A percentile compares a stretch with the other conserved stretches of the same genome.
Conservation (phyloP, 352 stramenopile genomes). For the Peronospora belbahrii region DNA sequence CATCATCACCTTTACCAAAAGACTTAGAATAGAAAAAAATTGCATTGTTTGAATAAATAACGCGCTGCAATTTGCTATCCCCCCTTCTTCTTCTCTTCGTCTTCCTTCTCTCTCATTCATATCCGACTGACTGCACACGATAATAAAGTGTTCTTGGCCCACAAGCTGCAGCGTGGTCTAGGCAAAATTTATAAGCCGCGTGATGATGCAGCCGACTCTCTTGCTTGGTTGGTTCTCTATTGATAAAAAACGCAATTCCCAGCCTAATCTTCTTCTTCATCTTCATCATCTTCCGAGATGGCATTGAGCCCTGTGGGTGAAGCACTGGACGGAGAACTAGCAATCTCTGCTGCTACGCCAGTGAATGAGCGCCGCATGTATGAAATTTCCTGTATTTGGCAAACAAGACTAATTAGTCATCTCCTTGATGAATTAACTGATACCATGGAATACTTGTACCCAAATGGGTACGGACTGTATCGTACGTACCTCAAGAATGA, state of each 20-base stretch:
- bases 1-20: too few relatives aligned
- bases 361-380: conserved; percentile 62
- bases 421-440: not conserved
- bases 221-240: conserved; percentile 16
- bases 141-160: not conserved
- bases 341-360: conserved; percentile 55
- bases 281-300: conserved; percentile 62
- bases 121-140: not conserved
- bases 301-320: conserved; percentile 54
- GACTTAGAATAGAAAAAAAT: conserved; percentile 12
- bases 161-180: conserved; percentile 2
- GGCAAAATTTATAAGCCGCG: conserved; percentile 2
- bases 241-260: not conserved
- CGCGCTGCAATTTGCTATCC: conserved; percentile 15
- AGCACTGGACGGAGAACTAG: conserved; percentile 52
- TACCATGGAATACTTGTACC: not conserved
- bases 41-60: conserved; percentile 31
- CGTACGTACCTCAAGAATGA: conserved; percentile 63
- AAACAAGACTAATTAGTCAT: conserved; percentile 4
- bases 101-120: conserved; percentile 8
- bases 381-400: conserved; percentile 43
- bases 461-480: not conserved
- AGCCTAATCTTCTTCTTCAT: conserved; percentile 41
- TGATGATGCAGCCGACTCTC: conserved; percentile 15
- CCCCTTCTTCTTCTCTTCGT: not conserved